A percentile compares a stretch with the other conserved stretches of the same genome.
Conservation (phyloP, 2,329 filamentous ascomycete species). For the Aureobasidium sp. region DNA sequence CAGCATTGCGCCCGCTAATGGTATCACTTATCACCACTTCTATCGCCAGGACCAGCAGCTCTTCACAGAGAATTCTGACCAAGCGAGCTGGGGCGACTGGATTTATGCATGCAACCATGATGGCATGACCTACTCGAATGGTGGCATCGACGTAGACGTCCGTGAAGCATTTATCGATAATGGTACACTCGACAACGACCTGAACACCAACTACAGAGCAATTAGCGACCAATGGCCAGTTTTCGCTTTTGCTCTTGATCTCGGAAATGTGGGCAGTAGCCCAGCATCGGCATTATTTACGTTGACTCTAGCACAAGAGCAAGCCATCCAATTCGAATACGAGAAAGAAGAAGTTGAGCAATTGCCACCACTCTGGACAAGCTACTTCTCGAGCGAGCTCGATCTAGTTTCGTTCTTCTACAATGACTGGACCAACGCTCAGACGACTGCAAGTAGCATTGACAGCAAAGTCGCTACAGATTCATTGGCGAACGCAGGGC, state of each 20-base stretch:
- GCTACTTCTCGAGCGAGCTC: constrained; percentile 38
- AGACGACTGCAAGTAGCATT: constrained; percentile 28
- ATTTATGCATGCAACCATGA: constrained; percentile 42
- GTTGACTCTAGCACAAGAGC: constrained; percentile 41
- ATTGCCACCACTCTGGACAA: constrained; percentile 44
- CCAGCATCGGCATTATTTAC: constrained; percentile 37
- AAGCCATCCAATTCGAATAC: constrained; percentile 44
- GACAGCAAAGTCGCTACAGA: constrained; percentile 38
- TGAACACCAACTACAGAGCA: constrained; percentile 40
- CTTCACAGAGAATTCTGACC: constrained; percentile 40
- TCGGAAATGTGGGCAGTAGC: constrained; percentile 35
- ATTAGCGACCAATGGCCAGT: constrained; percentile 42
- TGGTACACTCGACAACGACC: constrained; percentile 35
- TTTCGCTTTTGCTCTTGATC: constrained; percentile 42
- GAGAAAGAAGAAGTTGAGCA: constrained; percentile 27
- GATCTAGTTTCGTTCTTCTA: constrained; percentile 41
- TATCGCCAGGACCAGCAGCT: constrained; percentile 22
- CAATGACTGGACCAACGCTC: constrained; percentile 35
- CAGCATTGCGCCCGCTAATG: background rate
- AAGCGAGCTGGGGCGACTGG: constrained; percentile 45
- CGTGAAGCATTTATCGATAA: constrained; percentile 36
- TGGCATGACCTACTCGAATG: constrained; percentile 39
- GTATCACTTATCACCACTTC: constrained; percentile 22
- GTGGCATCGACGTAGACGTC: constrained; percentile 33
- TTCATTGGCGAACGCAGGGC: constrained; percentile 36